These are phyloP conservation scores for Candida caryicola DNA, from an alignment of 805 yeast species.

Conservation along the genomic window DNA sequence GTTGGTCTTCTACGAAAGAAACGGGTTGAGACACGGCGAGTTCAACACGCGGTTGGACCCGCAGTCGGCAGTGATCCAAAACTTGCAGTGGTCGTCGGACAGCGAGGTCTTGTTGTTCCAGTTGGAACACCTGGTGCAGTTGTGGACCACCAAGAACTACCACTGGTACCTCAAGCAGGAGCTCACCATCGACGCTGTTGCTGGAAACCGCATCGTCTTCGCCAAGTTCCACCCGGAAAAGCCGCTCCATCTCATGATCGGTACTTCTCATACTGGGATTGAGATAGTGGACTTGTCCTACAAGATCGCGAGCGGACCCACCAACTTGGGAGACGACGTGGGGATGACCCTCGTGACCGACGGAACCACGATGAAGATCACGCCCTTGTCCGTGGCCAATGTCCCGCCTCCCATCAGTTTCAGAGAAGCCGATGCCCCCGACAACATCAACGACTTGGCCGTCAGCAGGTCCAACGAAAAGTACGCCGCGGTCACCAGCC, in stretches of 20 bases:
- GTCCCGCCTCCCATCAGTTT: constrained; percentile 93
- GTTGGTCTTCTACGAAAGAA: constrained; percentile 83
- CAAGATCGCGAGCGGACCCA: constrained; percentile 65
- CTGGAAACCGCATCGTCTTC: constrained; percentile 34
- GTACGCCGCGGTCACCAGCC: constrained; percentile 56
- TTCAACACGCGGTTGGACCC: constrained; percentile 66
- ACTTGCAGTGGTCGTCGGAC: constrained; percentile 75
- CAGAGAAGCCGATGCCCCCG: constrained; percentile 55
- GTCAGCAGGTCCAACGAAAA: constrained; percentile 55
- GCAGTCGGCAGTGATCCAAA: constrained; percentile 41
- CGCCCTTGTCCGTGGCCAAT: constrained; percentile 81
- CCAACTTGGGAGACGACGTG: constrained; percentile 60
- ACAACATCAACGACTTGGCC: constrained; percentile 62
- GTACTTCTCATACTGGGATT: constrained; percentile 44
- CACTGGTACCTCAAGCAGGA: constrained; percentile 95
- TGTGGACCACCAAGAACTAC: constrained; percentile 91
- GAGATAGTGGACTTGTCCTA: constrained; percentile 68
- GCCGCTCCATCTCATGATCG: constrained; percentile 70
- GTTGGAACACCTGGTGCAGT: constrained; percentile 59
- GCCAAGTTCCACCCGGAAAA: constrained; percentile 88
- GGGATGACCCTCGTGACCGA: constrained; percentile 84
- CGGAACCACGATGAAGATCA: constrained; percentile 65
- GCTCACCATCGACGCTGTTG: constrained; percentile 32
- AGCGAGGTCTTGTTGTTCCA: constrained; percentile 76
- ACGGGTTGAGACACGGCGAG: constrained; percentile 89